Conservation (phyloP, 1,139 yeast genomes). For the Sugiyamaella castrensis region DNA sequence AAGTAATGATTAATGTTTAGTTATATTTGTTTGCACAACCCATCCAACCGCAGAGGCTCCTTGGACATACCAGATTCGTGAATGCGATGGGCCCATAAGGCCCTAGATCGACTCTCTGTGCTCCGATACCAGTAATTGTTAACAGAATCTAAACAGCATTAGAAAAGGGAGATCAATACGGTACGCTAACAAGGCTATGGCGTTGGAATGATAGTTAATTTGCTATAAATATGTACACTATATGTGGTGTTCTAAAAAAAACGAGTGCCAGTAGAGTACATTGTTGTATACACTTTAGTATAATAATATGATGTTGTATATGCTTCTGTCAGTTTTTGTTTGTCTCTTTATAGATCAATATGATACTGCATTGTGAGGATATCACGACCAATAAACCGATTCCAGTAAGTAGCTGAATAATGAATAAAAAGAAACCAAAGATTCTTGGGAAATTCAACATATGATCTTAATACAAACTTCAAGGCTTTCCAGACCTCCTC, state of each 20-base stretch:
- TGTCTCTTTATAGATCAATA: conserved; percentile 12
- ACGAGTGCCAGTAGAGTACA: neutral
- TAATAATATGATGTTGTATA: neutral
- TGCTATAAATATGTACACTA: no score
- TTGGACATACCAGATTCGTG: no score
- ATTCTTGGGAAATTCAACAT: conserved; percentile 65
- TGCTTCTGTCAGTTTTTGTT: neutral
- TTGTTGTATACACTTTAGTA: neutral
- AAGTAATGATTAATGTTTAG: neutral
- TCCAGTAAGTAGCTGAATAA: conserved; percentile 63
- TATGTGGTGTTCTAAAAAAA: no score
- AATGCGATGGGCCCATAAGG: no score
- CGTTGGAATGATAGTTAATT: no score
- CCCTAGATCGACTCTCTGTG: no score
- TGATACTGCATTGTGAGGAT: conserved; percentile 14
- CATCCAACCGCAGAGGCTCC: no score
- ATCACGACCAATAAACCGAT: conserved; percentile 62
- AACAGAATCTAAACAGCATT: no score
- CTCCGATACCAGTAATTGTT: no score
- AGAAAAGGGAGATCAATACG: no score
- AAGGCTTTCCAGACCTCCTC: conserved; percentile 61
- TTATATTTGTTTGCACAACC: neutral
- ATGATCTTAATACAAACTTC: conserved; percentile 62
- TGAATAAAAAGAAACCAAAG: conserved; percentile 51
- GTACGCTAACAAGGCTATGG: no score